Evolutionary conservation across 2,329 filamentous ascomycete species (phyloP).

Genomic region (Diaporthe citriasiana): DNA sequence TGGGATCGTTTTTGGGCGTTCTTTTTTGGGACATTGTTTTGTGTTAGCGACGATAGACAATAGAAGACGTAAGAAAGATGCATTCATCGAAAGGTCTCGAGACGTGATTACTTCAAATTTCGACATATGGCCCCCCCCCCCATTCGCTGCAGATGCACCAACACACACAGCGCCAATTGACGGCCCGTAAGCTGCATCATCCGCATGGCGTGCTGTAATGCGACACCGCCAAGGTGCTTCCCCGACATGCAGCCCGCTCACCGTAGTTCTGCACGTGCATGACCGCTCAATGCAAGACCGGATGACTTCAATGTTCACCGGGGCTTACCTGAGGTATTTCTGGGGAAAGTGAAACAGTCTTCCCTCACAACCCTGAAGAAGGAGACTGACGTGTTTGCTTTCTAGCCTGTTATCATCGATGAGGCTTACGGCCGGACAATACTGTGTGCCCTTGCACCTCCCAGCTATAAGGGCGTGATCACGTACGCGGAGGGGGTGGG

Average conservation of each 20-base stretch:
- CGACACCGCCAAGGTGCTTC: not conserved
- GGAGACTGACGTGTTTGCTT: not conserved
- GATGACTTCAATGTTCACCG: not conserved
- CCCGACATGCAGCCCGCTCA: slow-evolving; percentile 5
- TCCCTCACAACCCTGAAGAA: not conserved
- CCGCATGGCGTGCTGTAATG: not conserved
- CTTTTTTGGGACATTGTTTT: not conserved
- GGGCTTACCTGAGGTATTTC: not conserved
- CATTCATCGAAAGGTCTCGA: not conserved
- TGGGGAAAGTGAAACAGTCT: no score
- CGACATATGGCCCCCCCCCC: not conserved
- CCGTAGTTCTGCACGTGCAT: slow-evolving; percentile 23
- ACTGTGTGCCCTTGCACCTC: not conserved
- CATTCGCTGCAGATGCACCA: not conserved
- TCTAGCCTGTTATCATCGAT: not conserved
- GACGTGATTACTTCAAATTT: not conserved
- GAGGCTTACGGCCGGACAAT: not conserved
- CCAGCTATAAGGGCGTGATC: no score
- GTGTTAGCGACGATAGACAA: not conserved
- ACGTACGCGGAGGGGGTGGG: no score
- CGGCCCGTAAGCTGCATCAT: not conserved
- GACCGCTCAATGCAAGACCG: not conserved
- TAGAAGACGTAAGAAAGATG: not conserved
- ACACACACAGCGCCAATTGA: not conserved
- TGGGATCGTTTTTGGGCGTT: not conserved